Percentiles rank a stretch among this genome's conserved stretches.
phyloP scores from a whole-genome alignment of 2,329 filamentous ascomycete genomes.

The Myriangium duriaei region DNA sequence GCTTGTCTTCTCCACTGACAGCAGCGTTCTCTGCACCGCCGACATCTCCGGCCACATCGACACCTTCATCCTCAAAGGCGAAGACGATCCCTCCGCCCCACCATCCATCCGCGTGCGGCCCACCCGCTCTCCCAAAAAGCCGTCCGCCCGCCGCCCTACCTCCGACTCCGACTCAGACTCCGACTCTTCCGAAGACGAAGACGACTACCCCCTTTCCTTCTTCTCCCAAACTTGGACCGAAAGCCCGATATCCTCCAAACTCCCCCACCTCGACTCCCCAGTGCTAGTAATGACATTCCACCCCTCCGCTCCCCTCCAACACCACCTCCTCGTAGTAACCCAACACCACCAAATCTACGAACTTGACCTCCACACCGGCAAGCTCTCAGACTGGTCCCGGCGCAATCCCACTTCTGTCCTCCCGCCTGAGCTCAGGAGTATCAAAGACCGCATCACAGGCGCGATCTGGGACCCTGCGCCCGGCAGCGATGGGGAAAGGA shows the following conservation, averaged over 20 bases:
- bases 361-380: constrained; percentile 66
- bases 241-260: constrained; percentile 49
- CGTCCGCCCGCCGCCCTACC: constrained; percentile 1
- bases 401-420: constrained; percentile 66
- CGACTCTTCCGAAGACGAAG: constrained; percentile 30
- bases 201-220: constrained; percentile 36
- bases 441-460: constrained; percentile 72
- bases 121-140: constrained; percentile 14
- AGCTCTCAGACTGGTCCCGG: constrained; percentile 72
- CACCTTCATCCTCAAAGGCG: constrained; percentile 61
- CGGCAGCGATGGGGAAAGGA: constrained; percentile 10
- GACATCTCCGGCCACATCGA: constrained; percentile 81
- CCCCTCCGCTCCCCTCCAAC: constrained; percentile 17
- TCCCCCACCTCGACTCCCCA: constrained; percentile 33
- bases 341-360: constrained; percentile 58
- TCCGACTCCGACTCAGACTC: constrained; percentile 24
- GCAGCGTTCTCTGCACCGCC: constrained; percentile 62
- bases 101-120: constrained; percentile 24
- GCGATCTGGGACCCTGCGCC: constrained; percentile 60
- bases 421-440: constrained; percentile 58
- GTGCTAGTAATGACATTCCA: constrained; percentile 36
- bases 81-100: constrained; percentile 37
- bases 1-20: constrained; percentile 66
- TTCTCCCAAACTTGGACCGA: constrained; percentile 58
- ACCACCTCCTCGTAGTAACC: constrained; percentile 47